Conservation (phyloP, 257 asterid genomes). For the Vinca minor region DNA sequence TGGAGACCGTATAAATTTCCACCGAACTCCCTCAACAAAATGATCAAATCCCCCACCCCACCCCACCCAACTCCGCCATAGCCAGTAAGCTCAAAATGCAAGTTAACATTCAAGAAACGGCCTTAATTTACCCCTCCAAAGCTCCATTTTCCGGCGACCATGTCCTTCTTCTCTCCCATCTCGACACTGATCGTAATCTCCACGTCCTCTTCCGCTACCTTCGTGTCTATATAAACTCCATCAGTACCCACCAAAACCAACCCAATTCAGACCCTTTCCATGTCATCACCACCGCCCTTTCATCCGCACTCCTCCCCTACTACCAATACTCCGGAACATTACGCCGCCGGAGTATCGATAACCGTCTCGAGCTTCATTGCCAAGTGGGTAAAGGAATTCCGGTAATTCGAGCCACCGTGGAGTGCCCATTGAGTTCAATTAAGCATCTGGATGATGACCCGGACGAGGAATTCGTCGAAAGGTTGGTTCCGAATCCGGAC, state of each 20-base stretch:
- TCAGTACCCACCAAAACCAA: conserved; percentile 13
- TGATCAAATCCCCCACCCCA: neutral
- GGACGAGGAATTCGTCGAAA: conserved; percentile 27
- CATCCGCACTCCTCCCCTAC: conserved; percentile 51
- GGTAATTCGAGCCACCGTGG: conserved; percentile 34
- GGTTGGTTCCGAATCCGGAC: conserved; percentile 49
- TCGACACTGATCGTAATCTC: conserved; percentile 71
- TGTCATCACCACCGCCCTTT: conserved; percentile 58
- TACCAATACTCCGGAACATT: conserved; percentile 55
- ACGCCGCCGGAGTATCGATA: conserved; percentile 33
- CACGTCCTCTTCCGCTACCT: conserved; percentile 69
- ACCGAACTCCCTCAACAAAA: neutral
- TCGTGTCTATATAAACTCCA: conserved; percentile 47
- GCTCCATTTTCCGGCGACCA: conserved; percentile 41
- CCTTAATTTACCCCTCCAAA: conserved; percentile 32
- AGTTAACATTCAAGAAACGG: conserved; percentile 35
- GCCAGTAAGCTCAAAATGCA: conserved; percentile 26
- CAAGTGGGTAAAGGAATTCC: conserved; percentile 49
- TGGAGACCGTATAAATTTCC: neutral
- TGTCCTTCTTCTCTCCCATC: conserved; percentile 72
- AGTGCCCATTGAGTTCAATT: conserved; percentile 26
- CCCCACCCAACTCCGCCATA: neutral
- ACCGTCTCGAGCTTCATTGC: conserved; percentile 60
- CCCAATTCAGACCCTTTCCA: conserved; percentile 36
- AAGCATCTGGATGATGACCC: conserved; percentile 33